These are phyloP conservation scores for Botrytis pseudocinerea DNA, from an alignment of 2,329 filamentous ascomycete species.

Conservation along the genomic window DNA sequence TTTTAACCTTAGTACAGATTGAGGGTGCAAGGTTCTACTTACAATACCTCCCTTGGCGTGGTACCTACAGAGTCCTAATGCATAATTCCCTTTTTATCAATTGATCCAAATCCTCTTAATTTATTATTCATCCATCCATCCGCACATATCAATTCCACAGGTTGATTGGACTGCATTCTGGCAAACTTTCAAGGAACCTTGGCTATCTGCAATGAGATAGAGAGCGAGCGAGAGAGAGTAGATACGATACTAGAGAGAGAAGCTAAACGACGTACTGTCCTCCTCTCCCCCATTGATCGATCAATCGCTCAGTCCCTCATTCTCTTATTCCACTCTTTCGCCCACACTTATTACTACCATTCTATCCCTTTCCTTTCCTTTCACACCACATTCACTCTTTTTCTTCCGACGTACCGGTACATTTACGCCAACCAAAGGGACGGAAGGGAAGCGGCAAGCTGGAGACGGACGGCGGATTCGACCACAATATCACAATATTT, in stretches of 20 bases:
- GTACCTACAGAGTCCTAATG: not conserved
- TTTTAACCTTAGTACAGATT: not conserved
- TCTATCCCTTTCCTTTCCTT: not conserved
- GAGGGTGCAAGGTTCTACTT: not conserved
- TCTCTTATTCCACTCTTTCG: not conserved
- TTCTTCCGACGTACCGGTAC: not conserved
- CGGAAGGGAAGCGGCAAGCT: not conserved
- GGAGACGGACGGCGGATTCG: not conserved
- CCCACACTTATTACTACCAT: not conserved
- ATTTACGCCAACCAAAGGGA: not conserved
- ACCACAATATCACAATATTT: not conserved
- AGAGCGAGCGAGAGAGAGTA: not conserved
- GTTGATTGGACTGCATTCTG: slow-evolving; percentile 11
- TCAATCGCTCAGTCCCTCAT: not conserved
- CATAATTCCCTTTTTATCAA: slow-evolving; percentile 17
- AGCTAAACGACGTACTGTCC: not conserved
- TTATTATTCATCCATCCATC: not conserved
- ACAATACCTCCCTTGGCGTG: not conserved
- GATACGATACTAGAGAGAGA: not conserved
- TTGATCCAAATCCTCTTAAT: slow-evolving; percentile 3
- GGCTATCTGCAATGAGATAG: slow-evolving; percentile 8
- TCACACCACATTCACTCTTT: slow-evolving; percentile 14
- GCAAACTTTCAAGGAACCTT: not conserved
- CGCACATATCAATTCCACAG: not conserved
- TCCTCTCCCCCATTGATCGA: not conserved